These are phyloP conservation scores for Eucalyptus curtisii DNA, from an alignment of 345 rosid genomes.

Conservation along the genomic window DNA sequence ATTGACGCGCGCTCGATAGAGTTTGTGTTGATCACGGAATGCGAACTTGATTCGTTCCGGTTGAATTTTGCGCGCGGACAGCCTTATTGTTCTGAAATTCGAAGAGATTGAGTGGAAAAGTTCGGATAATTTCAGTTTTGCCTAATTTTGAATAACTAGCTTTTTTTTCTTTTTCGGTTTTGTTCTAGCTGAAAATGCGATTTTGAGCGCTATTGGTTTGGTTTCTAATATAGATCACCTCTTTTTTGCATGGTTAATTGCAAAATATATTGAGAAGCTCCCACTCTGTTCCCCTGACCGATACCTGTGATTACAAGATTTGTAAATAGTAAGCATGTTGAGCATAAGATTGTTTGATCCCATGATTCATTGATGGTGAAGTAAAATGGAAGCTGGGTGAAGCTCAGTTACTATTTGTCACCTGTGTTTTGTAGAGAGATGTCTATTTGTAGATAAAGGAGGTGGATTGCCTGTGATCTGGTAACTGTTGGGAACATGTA, in stretches of 20 bases:
- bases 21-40: neutral
- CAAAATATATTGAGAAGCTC: neutral
- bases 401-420: neutral
- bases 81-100: neutral
- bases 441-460: neutral
- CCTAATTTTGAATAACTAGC: neutral
- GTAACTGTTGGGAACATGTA: neutral
- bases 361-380: neutral
- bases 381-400: neutral
- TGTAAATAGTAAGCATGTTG: neutral
- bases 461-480: neutral
- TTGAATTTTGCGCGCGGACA: neutral
- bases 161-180: neutral
- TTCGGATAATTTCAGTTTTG: neutral
- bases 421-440: neutral
- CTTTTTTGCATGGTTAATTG: neutral
- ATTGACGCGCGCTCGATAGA: neutral
- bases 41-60: neutral
- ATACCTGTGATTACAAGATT: neutral
- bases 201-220: neutral
- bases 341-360: neutral
- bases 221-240: neutral
- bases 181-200: neutral
- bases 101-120: neutral
- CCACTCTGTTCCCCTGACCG: neutral